These are phyloP conservation scores for Erythrobasidium hasegawianum DNA, from an alignment of 1,284 basidiomycete species.

Conservation along the genomic window DNA sequence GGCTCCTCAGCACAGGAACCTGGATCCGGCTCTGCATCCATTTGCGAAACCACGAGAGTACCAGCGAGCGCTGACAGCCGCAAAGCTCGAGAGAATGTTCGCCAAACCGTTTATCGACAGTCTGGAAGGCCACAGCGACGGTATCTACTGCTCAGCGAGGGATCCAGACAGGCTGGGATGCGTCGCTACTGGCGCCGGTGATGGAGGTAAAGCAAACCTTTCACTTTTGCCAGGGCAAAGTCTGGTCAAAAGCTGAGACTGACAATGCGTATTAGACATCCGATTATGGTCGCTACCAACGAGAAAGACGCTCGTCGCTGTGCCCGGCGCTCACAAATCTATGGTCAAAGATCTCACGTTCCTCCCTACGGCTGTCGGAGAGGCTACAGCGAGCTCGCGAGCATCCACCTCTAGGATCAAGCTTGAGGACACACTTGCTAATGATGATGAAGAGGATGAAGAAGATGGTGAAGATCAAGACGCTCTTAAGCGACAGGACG, in stretches of 20 bases:
- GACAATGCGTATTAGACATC: slow-evolving; percentile 50
- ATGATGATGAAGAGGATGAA: slow-evolving; percentile 39
- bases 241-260: not conserved
- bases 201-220: slow-evolving; percentile 59
- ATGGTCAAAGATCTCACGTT: slow-evolving; percentile 85
- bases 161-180: slow-evolving; percentile 72
- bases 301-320: slow-evolving; percentile 62
- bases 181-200: slow-evolving; percentile 91
- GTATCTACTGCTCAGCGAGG: slow-evolving; percentile 80
- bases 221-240: not conserved
- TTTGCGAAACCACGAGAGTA: slow-evolving; percentile 90
- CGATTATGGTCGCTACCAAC: slow-evolving; percentile 81
- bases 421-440: slow-evolving; percentile 34
- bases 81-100: slow-evolving; percentile 95
- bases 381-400: not conserved
- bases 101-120: slow-evolving; percentile 91
- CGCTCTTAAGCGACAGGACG: slow-evolving; percentile 29
- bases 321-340: slow-evolving; percentile 81
- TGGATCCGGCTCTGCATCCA: slow-evolving; percentile 89
- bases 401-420: slow-evolving; percentile 23
- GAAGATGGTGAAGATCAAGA: slow-evolving; percentile 41
- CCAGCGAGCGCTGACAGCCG: slow-evolving; percentile 86
- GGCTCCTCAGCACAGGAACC: slow-evolving; percentile 55
- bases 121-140: slow-evolving; percentile 90
- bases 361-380: slow-evolving; percentile 48